A percentile compares a stretch with the other conserved stretches of the same genome.
These are phyloP conservation scores for Brassica nigra DNA, from an alignment of 345 rosid species.

Conservation along the genomic window DNA sequence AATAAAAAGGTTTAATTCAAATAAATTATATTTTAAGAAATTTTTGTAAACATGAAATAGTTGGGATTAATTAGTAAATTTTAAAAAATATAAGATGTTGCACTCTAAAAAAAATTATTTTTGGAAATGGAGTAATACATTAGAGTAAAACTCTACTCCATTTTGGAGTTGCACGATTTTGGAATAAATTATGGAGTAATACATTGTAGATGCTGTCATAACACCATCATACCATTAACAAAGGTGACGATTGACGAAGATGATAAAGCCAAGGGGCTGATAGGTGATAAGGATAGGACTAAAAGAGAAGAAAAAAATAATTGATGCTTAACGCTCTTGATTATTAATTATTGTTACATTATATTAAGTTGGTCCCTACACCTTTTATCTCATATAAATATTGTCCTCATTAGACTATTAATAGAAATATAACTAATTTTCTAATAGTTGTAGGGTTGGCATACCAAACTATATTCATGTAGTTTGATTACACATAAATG, in stretches of 20 bases:
- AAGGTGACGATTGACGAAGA: conserved; percentile 17
- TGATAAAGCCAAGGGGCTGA: background rate
- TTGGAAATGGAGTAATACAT: too few relatives aligned
- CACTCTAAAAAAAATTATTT: too few relatives aligned
- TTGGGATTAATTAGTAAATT: too few relatives aligned
- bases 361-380: conserved; percentile 24
- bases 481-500: background rate
- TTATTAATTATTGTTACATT: conserved; percentile 20
- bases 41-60: too few relatives aligned
- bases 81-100: too few relatives aligned
- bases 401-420: background rate
- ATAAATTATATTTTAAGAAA: too few relatives aligned
- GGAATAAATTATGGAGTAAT: too few relatives aligned
- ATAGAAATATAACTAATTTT: background rate
- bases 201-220: too few relatives aligned
- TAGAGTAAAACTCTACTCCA: too few relatives aligned
- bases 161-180: too few relatives aligned
- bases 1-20: too few relatives aligned
- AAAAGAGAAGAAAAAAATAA: background rate
- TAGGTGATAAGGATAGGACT: conserved; percentile 5
- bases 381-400: background rate
- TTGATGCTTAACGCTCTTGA: conserved; percentile 23
- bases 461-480: background rate
- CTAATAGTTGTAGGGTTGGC: background rate
- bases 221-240: background rate